Conservation (phyloP, 2,329 filamentous ascomycete genomes). For the Cryphonectria carpinicola region DNA sequence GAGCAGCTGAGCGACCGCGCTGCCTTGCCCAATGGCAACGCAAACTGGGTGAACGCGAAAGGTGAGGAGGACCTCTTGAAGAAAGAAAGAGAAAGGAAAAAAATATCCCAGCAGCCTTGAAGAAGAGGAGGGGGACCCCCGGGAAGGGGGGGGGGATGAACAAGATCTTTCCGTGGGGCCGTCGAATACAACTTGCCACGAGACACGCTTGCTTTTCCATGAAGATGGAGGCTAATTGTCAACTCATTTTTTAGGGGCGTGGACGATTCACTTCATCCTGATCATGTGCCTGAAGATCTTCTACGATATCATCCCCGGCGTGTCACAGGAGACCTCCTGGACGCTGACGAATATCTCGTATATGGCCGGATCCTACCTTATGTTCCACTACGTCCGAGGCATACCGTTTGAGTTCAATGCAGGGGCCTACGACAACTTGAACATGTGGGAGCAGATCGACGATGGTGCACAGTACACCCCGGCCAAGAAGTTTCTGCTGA, state of each 20-base stretch:
- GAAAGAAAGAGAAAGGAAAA: not conserved
- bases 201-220: too few relatives aligned
- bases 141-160: too few relatives aligned
- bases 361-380: conserved; percentile 98
- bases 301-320: conserved; percentile 93
- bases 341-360: conserved; percentile 98
- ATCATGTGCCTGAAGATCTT: conserved; percentile 93
- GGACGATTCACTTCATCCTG: conserved; percentile 95
- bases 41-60: conserved; percentile 99
- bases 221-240: conserved; percentile 29
- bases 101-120: not conserved
- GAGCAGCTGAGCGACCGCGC: conserved; percentile 98
- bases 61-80: conserved; percentile 56
- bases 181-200: not conserved
- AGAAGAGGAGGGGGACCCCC: too few relatives aligned
- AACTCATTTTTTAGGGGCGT: conserved; percentile 70
- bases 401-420: conserved; percentile 99
- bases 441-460: conserved; percentile 99
- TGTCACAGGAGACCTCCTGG: conserved; percentile 98
- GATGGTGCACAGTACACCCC: conserved; percentile 98
- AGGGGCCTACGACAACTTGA: conserved; percentile 97
- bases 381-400: conserved; percentile 99
- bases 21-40: conserved; percentile 91
- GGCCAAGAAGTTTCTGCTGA: conserved; percentile 96
- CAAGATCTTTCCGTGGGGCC: too few relatives aligned